Evolutionary conservation across 805 yeast genomes (phyloP).

Genomic region (Cyberlindnera sargentensis): DNA sequence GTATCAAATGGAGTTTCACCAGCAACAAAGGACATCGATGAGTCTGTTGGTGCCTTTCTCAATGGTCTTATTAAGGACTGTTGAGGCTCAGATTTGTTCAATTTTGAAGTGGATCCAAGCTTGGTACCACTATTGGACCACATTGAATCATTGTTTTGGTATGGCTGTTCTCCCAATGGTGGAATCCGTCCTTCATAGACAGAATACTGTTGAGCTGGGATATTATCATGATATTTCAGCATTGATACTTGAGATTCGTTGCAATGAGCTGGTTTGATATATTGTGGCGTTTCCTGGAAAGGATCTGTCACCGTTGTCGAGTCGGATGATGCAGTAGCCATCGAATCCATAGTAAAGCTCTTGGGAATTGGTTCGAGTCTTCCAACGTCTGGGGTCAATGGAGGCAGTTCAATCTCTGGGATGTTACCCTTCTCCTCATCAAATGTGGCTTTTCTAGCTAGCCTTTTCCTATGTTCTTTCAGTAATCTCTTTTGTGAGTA

Average conservation of each 20-base stretch:
- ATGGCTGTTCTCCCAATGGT: neutral
- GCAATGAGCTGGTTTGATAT: constrained; percentile 2
- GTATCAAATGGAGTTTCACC: neutral
- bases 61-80: neutral
- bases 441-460: neutral
- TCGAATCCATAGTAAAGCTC: constrained; percentile 4
- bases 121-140: neutral
- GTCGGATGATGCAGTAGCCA: constrained; percentile 4
- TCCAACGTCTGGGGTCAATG: constrained; percentile 3
- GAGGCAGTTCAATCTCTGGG: constrained; percentile 1
- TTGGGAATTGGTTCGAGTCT: constrained; percentile 3
- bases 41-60: neutral
- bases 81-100: neutral
- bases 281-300: constrained; percentile 1
- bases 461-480: constrained; percentile 5
- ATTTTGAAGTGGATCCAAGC: neutral
- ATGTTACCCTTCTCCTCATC: constrained; percentile 1
- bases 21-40: neutral
- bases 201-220: neutral
- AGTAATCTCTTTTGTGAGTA: constrained; percentile 9
- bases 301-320: neutral
- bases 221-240: neutral
- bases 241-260: constrained; percentile 3
- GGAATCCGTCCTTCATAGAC: neutral
- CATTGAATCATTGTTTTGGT: neutral